Conservation (phyloP, 139 green algal genomes). For the Tetraselmis striata region DNA sequence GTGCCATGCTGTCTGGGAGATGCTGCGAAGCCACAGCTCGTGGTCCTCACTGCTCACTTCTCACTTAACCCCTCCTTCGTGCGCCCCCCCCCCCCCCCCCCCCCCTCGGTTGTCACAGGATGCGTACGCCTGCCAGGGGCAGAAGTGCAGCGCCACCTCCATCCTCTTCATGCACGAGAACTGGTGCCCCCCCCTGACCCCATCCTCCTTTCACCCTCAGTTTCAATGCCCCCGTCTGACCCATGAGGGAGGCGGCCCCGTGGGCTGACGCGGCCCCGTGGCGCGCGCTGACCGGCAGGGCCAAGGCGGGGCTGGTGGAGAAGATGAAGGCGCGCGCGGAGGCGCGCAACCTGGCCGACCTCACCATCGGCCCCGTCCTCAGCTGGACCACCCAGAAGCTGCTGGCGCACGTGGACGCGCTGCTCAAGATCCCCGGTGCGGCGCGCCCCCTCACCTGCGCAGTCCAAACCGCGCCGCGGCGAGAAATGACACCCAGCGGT, state of each 20-base stretch:
- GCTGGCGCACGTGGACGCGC: constrained; percentile 61
- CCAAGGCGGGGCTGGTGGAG: constrained; percentile 59
- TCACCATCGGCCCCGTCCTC: constrained; percentile 90
- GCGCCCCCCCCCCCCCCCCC: too few relatives aligned
- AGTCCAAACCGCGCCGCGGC: too few relatives aligned
- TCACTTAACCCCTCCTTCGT: too few relatives aligned
- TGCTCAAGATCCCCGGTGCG: constrained; percentile 76
- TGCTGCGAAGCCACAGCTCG: too few relatives aligned
- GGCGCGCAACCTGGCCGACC: constrained; percentile 65
- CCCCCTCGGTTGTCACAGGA: too few relatives aligned
- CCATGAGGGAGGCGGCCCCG: too few relatives aligned
- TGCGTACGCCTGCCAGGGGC: constrained; percentile 88
- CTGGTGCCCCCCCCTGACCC: constrained; percentile 1
- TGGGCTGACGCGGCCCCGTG: neutral
- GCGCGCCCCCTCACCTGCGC: too few relatives aligned
- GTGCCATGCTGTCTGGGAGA: too few relatives aligned
- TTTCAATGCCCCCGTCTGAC: too few relatives aligned
- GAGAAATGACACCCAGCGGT: too few relatives aligned
- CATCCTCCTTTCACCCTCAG: neutral
- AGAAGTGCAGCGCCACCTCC: constrained; percentile 97
- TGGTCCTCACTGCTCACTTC: too few relatives aligned
- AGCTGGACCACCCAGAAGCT: constrained; percentile 82
- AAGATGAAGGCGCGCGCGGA: constrained; percentile 50
- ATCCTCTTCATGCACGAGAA: constrained; percentile 89
- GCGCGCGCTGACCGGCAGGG: constrained; percentile 41